Base-by-base conservation (phyloP, 2,329 filamentous ascomycete genomes). In the Daldinia eschscholtzii region DNA sequence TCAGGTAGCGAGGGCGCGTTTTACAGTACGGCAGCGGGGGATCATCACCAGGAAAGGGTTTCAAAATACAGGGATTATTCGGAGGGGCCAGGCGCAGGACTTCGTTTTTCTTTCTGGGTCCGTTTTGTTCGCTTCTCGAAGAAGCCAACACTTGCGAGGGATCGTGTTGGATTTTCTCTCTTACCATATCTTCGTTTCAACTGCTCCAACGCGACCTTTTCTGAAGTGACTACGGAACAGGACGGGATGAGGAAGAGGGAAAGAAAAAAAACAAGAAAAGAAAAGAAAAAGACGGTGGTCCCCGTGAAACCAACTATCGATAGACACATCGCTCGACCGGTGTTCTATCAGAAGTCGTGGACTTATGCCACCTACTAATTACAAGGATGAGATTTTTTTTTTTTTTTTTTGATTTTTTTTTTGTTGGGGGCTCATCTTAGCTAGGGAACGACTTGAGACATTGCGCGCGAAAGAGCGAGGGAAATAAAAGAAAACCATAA, bases 1-100 rank as follows among this genome's bases (percentile, higher is more conserved):
- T 64, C 59, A 42, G 67, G 59, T 59, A 72, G 64, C 70, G 67
- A 65, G 57, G 50, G 64, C 53, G 48, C 59, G 59, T 61, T 69
- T 66, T 67, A 61, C 58, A 72, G 58, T 67, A 65, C 61, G 44
- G 53, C 57, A 37, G 41, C 26, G 62, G 67, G 58, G 67, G 63
- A 71, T 71, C 66, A 67, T 71, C 66, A 69, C 66, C 64, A 52
- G 70, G 64, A 68, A 60, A 37, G 67, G 61, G 64, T 65, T 57
- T 64, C 35, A 53, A 67, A 68, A 68, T 66, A 65, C 60, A 65
- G 67, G 64, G 67, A 52, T 65, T 63, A 55, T 60, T 58, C 26
- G 57, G 46, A 58, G 48, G 57, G 52, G 61, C 58, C 52, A 72
- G 70, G 70, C 70, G 70, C 64, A 68, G 67, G 64, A 66, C 55